Evolutionary conservation across 805 yeast genomes (phyloP), one percentile per base, ranked within the genome.

Genomic region (Kuraishia molischiana): DNA sequence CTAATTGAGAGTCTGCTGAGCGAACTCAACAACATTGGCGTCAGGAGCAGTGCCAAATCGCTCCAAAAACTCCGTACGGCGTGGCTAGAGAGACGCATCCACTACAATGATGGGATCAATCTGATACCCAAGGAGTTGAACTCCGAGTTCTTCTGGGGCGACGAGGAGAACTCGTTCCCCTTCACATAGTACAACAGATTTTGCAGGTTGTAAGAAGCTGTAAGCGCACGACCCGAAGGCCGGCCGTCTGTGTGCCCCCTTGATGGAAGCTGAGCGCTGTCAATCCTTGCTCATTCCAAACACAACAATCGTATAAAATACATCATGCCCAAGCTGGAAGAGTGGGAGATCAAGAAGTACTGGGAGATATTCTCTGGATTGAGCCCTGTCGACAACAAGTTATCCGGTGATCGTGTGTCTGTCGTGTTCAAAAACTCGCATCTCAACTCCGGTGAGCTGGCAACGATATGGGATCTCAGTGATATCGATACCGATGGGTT

Each of bases 341-440:
- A 87, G 49, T 87, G 95, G 83, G 98, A 92, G 61, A 87, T 89
- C 50, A 83, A 87, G 53, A 90, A 90, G 63, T 92, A 87, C 68
- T 92, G 98, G 98, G 95, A 92, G 60, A 89, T 92, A 34, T 92
- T 92, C 67, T 77, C 81, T 45, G 95, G 96, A 11, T 73, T 92
- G 50, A 74, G 76, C 45, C 98, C 99, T 0, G 76, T 62, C 26
- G 73, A 77, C 38, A 87, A 85, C 53, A 79, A 82, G 53, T 70
- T 92, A 24, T 70, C 81, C 18, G 96, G 95, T 35, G 92, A 83
- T 41, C 79, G 82, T 54, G 94, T 89, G 17, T 72, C 83, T 22
- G 79, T 86, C 2, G 92, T 92, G 36, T 73, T 92, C 50, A 86
- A 85, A 59, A 92, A 92, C 61, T 86, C 96, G 33, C 81, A 85